Evolutionary conservation across 2,329 filamentous ascomycete genomes (phyloP).

Genomic region (Aspergillus aculeatus): DNA sequence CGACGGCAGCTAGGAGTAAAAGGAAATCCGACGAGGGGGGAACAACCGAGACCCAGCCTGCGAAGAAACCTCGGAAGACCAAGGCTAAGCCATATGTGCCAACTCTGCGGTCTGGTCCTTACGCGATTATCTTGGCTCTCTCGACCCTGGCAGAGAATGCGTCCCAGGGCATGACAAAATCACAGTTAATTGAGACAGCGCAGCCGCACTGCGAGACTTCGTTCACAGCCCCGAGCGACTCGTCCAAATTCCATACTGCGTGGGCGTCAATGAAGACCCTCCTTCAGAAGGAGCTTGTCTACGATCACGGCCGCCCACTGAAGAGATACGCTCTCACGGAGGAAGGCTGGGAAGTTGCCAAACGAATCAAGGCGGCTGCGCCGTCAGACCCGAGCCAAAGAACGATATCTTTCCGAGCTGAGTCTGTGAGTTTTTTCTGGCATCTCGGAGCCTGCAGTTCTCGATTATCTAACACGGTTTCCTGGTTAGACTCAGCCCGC

Average conservation of each 20-base stretch:
- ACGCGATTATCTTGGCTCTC: conserved; percentile 69
- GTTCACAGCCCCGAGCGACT: conserved; percentile 65
- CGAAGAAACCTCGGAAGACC: conserved; percentile 57
- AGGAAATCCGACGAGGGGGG: conserved; percentile 32
- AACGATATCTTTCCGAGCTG: conserved; percentile 15
- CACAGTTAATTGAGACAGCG: conserved; percentile 65
- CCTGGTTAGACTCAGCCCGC: background rate
- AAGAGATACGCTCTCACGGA: conserved; percentile 71
- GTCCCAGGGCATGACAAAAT: conserved; percentile 62
- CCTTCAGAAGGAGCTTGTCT: conserved; percentile 69
- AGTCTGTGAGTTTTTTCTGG: conserved; percentile 11
- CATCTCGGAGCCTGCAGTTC: background rate
- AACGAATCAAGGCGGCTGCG: conserved; percentile 58
- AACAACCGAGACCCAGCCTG: conserved; percentile 34
- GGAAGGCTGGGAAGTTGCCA: conserved; percentile 73
- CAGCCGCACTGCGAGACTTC: conserved; percentile 72
- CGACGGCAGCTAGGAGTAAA: conserved; percentile 27
- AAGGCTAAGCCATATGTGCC: conserved; percentile 71
- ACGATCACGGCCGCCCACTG: conserved; percentile 66
- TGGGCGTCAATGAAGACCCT: conserved; percentile 83
- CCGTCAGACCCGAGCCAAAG: conserved; percentile 20
- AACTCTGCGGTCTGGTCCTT: conserved; percentile 68
- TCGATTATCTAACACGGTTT: background rate
- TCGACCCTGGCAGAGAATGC: conserved; percentile 58
- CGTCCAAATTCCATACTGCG: conserved; percentile 71